Evolutionary conservation across 768 basidiomycete species (phyloP).

Genomic region (Tricholoma furcatifolium): DNA sequence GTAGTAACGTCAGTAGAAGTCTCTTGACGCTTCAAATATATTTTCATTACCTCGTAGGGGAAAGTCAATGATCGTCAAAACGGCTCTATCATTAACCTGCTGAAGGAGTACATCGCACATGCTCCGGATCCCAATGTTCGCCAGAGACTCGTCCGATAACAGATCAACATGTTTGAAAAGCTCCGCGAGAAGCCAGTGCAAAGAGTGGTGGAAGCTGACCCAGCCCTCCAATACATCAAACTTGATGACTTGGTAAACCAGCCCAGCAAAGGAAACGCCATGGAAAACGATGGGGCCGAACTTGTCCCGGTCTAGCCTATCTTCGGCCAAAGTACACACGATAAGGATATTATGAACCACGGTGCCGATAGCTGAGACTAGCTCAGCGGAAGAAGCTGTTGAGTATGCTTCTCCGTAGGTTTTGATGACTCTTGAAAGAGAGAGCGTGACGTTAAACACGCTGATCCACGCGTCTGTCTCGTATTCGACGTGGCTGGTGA

Average conservation of each 20-base stretch:
- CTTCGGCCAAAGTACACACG: slow-evolving; percentile 67
- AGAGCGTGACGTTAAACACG: slow-evolving; percentile 93
- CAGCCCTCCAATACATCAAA: slow-evolving; percentile 80
- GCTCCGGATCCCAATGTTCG: slow-evolving; percentile 49
- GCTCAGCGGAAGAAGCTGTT: slow-evolving; percentile 52
- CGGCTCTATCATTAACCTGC: slow-evolving; percentile 61
- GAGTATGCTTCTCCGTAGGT: slow-evolving; percentile 84
- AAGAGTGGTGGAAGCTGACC: slow-evolving; percentile 91
- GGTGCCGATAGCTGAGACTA: slow-evolving; percentile 64
- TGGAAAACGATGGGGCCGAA: slow-evolving; percentile 66
- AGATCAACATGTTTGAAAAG: slow-evolving; percentile 80
- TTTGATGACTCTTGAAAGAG: slow-evolving; percentile 84
- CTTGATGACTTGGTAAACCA: slow-evolving; percentile 58
- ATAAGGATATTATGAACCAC: slow-evolving; percentile 72
- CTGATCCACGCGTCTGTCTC: slow-evolving; percentile 97
- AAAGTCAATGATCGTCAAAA: slow-evolving; percentile 82
- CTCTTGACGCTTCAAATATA: neutral
- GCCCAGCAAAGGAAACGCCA: slow-evolving; percentile 61
- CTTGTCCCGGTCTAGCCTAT: slow-evolving; percentile 64
- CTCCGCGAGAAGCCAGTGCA: slow-evolving; percentile 90
- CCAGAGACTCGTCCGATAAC: slow-evolving; percentile 54
- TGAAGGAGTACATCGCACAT: slow-evolving; percentile 61
- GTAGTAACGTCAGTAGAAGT: neutral
- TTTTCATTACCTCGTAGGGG: slow-evolving; percentile 71
- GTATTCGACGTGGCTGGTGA: slow-evolving; percentile 86